Evolutionary conservation across 2,329 filamentous ascomycete genomes (phyloP).

Genomic region (Lasiodiplodia citricola): DNA sequence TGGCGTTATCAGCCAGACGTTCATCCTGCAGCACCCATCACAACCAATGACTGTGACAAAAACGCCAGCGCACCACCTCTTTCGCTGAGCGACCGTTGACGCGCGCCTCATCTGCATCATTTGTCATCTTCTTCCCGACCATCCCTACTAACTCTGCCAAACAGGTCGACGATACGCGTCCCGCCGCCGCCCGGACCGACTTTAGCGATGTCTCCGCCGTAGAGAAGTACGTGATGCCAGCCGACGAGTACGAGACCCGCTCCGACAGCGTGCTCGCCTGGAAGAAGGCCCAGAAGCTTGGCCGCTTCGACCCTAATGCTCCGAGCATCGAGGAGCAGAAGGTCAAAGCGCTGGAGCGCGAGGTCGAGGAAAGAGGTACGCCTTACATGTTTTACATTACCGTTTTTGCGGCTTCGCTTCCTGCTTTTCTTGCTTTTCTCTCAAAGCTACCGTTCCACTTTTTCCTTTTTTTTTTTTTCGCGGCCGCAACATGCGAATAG

Average conservation of each 20-base stretch:
- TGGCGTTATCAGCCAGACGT: slow-evolving; percentile 13
- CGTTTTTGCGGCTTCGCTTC: background rate
- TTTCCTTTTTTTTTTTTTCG: background rate
- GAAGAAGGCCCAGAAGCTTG: slow-evolving; percentile 95
- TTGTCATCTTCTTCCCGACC: slow-evolving; percentile 1
- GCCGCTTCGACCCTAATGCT: slow-evolving; percentile 89
- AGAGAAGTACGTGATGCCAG: slow-evolving; percentile 89
- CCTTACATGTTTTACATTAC: background rate
- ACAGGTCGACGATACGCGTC: slow-evolving; percentile 81
- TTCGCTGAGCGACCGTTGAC: background rate
- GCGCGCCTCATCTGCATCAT: background rate
- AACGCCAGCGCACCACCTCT: slow-evolving; percentile 5
- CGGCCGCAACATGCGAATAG: background rate
- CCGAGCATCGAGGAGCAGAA: slow-evolving; percentile 75
- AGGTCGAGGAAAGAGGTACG: slow-evolving; percentile 69
- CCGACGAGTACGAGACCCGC: slow-evolving; percentile 82
- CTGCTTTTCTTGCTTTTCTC: background rate
- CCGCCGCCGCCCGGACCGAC: slow-evolving; percentile 75
- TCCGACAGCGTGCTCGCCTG: slow-evolving; percentile 89
- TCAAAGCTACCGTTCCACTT: background rate
- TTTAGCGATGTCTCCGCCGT: slow-evolving; percentile 81
- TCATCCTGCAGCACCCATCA: background rate
- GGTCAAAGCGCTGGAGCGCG: slow-evolving; percentile 69
- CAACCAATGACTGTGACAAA: background rate
- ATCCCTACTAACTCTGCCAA: background rate